phyloP scores from a whole-genome alignment of 2,329 filamentous ascomycete species.

The Alternaria ethzedia region DNA sequence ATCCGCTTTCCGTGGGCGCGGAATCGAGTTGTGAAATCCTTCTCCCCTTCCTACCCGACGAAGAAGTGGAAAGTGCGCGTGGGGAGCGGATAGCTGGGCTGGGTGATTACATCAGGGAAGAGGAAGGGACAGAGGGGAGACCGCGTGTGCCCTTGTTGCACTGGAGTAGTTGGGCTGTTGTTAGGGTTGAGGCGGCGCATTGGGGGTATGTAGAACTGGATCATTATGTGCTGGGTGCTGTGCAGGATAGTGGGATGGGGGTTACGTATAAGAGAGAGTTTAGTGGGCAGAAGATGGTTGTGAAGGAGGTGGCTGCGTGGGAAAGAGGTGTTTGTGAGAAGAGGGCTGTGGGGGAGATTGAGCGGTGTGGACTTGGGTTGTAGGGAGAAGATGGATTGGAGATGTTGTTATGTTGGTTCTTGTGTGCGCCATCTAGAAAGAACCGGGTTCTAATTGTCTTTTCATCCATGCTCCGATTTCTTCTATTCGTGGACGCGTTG shows the following conservation, averaged over 20 bases:
- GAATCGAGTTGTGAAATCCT: slow-evolving; percentile 1
- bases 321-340: not conserved
- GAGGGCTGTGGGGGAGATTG: not conserved
- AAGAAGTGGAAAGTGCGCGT: slow-evolving; percentile 1
- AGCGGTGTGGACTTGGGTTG: not conserved
- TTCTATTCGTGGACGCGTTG: slow-evolving; percentile 21
- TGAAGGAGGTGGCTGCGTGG: not conserved
- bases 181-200: slow-evolving; percentile 1
- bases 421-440: not conserved
- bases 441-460: slow-evolving; percentile 16
- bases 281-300: not conserved
- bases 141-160: not conserved
- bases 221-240: not conserved
- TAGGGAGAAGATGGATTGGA: not conserved
- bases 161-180: not conserved
- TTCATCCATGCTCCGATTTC: slow-evolving; percentile 39
- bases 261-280: not conserved
- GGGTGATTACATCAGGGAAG: not conserved
- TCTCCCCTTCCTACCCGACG: slow-evolving; percentile 17
- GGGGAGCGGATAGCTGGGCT: not conserved
- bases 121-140: not conserved
- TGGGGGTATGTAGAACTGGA: not conserved
- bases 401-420: not conserved
- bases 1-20: slow-evolving; percentile 15
- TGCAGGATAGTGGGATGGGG: not conserved